Evolutionary conservation across 225 moss, liverwort and hornwort genomes (phyloP), one percentile per base, ranked within the genome.

Genomic region (Ulota crispa): DNA sequence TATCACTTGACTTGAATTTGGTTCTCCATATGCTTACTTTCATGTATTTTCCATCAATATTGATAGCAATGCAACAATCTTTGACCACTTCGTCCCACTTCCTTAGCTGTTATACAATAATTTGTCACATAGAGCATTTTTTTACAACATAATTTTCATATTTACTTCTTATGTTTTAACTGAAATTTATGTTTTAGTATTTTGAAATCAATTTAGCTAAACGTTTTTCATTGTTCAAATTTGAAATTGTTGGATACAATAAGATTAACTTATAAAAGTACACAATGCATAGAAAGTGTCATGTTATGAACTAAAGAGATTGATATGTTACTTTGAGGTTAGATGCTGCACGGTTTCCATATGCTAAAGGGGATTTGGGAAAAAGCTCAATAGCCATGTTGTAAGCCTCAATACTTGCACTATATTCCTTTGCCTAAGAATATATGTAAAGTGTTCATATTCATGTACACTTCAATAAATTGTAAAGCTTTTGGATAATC

Each of bases 401-500:
- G 3, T 91, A 91, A 21, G 83, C 86, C 75, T 88, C 85, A 52
- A 91, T 78, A 57, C 91, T 91, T 79, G 91, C 84, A 83, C 26
- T 83, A 12, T 89, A 91, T 67, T 91, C 91, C 10, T 26, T 88
- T 15, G 88, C 91, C 91, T 91, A 30, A 8, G 0, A 43, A 20
- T 10, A 8, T 0, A 62, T 15, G 11, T 2, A 67, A 43, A 50
- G 39, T 10, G 20, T 0, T 23, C 0, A 32, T 19, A 50, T 31
- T 52, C 1, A 52, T 0, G 0, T 41, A 6, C 8, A 24, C 1
- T 34, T 73, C 1, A 13, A 69, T 24, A 59, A 3, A 24, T 8
- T 21, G 0, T 20, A 0, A 8, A n/a, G 0, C 0, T 7, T 12
- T 28, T 7, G 12, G 1, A n/a, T 12, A 0, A 41, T 36, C 0